These are phyloP conservation scores for Dimargaris xerosporica DNA, from an alignment of 192 early-diverging fungal genomes.

Conservation along the genomic window DNA sequence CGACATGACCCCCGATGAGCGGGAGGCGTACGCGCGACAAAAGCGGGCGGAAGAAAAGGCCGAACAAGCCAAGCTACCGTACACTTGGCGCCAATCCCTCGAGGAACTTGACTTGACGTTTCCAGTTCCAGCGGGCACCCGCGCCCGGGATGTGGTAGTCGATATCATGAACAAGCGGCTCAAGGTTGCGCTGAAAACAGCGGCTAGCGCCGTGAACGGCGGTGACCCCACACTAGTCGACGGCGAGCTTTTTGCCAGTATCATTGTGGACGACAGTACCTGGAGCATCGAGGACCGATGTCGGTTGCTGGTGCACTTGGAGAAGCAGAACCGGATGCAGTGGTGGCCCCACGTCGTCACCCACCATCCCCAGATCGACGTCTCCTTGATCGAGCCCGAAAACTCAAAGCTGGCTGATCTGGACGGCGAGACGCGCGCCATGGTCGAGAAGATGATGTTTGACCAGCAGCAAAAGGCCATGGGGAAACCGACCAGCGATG, in stretches of 20 bases:
- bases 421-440: conserved; percentile 76
- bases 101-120: conserved; percentile 64
- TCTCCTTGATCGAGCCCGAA: conserved; percentile 77
- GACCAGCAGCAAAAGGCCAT: conserved; percentile 76
- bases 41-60: conserved; percentile 28
- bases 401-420: conserved; percentile 75
- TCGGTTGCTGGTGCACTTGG: conserved; percentile 61
- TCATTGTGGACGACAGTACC: conserved; percentile 65
- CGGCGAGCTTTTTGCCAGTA: conserved; percentile 50
- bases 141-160: conserved; percentile 47
- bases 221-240: conserved; percentile 15
- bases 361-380: conserved; percentile 68
- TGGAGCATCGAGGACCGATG: conserved; percentile 57
- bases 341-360: conserved; percentile 86
- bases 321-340: conserved; percentile 64
- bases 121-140: conserved; percentile 55
- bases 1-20: conserved; percentile 33
- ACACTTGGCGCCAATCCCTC: conserved; percentile 71
- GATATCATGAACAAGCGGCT: conserved; percentile 47
- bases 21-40: conserved; percentile 22
- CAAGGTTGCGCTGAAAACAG: conserved; percentile 45
- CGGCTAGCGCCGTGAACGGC: not conserved
- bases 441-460: conserved; percentile 97
- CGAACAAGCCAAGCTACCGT: conserved; percentile 52
- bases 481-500: conserved; percentile 62